phyloP scores from a whole-genome alignment of 1,284 basidiomycete species.

The Heterobasidion irregulare region DNA sequence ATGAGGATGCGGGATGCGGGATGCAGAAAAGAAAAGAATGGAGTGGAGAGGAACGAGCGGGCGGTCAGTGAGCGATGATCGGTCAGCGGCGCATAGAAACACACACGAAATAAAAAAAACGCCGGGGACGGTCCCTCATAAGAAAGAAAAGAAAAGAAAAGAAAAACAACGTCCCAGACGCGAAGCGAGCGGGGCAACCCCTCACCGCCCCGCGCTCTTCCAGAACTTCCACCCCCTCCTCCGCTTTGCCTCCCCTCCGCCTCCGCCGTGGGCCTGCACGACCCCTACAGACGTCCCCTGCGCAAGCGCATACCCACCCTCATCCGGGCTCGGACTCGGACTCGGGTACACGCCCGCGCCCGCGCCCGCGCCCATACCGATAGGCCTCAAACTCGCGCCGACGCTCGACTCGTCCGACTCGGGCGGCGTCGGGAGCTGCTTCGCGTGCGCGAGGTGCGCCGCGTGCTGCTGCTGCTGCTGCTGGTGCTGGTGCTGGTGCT shows the following conservation, averaged over 20 bases:
- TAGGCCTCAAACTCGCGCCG: neutral
- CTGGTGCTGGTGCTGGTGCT: neutral
- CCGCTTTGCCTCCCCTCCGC: neutral
- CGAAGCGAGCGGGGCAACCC: no score
- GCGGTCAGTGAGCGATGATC: no score
- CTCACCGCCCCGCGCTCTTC: neutral
- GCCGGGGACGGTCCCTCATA: no score
- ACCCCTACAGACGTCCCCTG: neutral
- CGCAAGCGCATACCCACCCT: neutral
- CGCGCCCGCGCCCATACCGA: neutral
- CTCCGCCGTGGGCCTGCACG: neutral
- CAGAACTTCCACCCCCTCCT: slow-evolving; percentile 1
- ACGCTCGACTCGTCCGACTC: neutral
- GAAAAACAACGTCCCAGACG: no score
- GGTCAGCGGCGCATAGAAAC: no score
- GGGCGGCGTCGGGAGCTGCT: neutral
- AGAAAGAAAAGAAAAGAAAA: no score
- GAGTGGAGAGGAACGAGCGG: no score
- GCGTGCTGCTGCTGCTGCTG: neutral
- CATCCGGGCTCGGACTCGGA: neutral
- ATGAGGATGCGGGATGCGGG: no score
- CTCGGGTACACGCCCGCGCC: neutral
- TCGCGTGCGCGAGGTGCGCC: neutral
- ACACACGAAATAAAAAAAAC: no score
- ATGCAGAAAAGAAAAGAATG: no score